These are phyloP conservation scores for Tylopilus rubrobrunneus DNA, from an alignment of 768 basidiomycete species.

Conservation along the genomic window DNA sequence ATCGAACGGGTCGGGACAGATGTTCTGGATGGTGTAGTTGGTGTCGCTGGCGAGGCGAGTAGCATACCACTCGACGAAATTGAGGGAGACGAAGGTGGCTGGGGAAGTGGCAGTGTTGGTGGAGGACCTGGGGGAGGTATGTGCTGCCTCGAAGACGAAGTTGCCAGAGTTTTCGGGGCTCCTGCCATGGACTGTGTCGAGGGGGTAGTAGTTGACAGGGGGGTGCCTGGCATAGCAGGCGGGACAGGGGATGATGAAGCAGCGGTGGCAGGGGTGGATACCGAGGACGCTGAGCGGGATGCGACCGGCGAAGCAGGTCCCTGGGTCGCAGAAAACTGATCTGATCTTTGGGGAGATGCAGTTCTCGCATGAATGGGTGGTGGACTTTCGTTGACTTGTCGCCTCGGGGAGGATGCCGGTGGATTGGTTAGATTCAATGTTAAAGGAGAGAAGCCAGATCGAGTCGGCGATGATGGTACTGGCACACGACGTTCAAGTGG, in stretches of 20 bases:
- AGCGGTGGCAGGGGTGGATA: slow-evolving; percentile 2
- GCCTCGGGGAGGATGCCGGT: slow-evolving; percentile 16
- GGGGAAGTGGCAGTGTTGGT: slow-evolving; percentile 30
- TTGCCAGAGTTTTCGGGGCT: slow-evolving; percentile 5
- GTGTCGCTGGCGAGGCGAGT: slow-evolving; percentile 1
- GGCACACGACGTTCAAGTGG: slow-evolving; percentile 21
- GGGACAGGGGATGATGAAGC: slow-evolving; percentile 13
- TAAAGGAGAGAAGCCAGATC: slow-evolving; percentile 28
- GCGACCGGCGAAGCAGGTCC: slow-evolving; percentile 9
- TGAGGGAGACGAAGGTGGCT: slow-evolving; percentile 20
- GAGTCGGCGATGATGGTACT: slow-evolving; percentile 25
- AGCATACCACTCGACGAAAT: background rate
- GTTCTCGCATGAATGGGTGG: slow-evolving; percentile 15
- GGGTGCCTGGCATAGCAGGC: slow-evolving; percentile 17
- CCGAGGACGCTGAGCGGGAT: slow-evolving; percentile 5
- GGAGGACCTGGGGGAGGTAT: slow-evolving; percentile 31
- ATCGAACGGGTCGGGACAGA: slow-evolving; percentile 13
- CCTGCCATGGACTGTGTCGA: background rate
- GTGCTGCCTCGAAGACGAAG: slow-evolving; percentile 24
- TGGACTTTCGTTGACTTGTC: slow-evolving; percentile 27
- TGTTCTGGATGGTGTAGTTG: slow-evolving; percentile 7
- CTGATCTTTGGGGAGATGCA: slow-evolving; percentile 9
- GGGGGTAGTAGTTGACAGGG: slow-evolving; percentile 13
- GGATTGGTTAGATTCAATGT: slow-evolving; percentile 22
- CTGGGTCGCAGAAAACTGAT: slow-evolving; percentile 3